Evolutionary conservation across 345 rosid genomes (phyloP), one percentile per base, ranked within the genome.

Genomic region (Gossypium stocksii): DNA sequence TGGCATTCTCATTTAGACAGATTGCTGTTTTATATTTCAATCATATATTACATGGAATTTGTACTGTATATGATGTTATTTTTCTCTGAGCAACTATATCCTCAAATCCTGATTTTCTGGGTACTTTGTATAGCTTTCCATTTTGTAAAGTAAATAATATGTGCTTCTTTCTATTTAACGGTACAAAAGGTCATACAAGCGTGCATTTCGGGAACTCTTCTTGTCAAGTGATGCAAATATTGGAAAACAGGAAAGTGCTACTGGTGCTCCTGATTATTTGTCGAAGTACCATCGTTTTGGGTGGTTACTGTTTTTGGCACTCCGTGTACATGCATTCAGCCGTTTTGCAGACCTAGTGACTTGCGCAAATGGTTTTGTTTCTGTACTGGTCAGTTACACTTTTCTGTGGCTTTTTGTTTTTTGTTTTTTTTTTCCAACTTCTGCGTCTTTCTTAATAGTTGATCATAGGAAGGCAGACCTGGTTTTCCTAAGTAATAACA

Each of bases 291-390:
- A 89, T 78, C 96, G 88, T n/a, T 93, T 95, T 69, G 99, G 98
- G 74, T 95, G 99, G 99, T 62, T 93, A 76, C 85, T 93, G 79
- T 91, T 95, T 87, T 80, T 93, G 88, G 97, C 92, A 7, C 97
- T 95, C 73, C 93, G 99, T 29, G 84, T 86, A 58, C 94, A 91
- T 81, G 93, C 89, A 14, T 90, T 90, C 77, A 83, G 96, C 79
- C 88, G 91, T 52, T 89, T 89, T 81, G 91, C 88, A 81, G 97
- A 93, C 81, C 86, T 95, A 29, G 91, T 90, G 77, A 90, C 97
- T 56, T 90, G 97, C 84, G 79, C 90, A 34, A 93, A 90, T 79
- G 98, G 96, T 75, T 80, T 93, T 81, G 92, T 91, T 70, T 91
- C 97, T 74, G 80, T 95, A 76, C 82, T 93, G 99, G 98, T 93